These are phyloP conservation scores for Trichaptum fuscoviolaceum DNA, from an alignment of 768 basidiomycete species.

Conservation along the genomic window DNA sequence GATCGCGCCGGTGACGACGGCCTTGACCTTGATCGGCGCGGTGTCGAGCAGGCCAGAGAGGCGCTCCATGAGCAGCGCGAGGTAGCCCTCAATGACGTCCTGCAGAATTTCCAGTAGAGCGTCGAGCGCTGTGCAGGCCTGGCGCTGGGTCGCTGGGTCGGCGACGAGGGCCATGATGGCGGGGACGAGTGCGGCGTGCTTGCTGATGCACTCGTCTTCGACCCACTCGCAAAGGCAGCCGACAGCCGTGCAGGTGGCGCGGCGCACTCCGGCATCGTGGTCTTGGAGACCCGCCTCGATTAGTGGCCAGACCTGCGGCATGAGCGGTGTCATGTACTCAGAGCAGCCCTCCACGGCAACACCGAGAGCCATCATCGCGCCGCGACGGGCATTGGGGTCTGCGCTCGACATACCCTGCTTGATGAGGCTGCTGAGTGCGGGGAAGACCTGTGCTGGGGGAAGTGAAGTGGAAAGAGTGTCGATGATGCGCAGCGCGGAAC, in stretches of 20 bases:
- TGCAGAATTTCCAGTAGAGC: slow-evolving; percentile 92
- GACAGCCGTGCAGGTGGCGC: slow-evolving; percentile 93
- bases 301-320: slow-evolving; percentile 89
- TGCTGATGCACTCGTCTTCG: slow-evolving; percentile 83
- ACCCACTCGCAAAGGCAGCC: slow-evolving; percentile 97
- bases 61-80: slow-evolving; percentile 91
- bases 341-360: slow-evolving; percentile 96
- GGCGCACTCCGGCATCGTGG: slow-evolving; percentile 77
- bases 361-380: slow-evolving; percentile 92
- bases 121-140: slow-evolving; percentile 96
- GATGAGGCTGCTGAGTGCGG: slow-evolving; percentile 77
- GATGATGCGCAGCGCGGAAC: slow-evolving; percentile 93
- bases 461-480: slow-evolving; percentile 89
- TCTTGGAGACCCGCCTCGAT: slow-evolving; percentile 88
- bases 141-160: slow-evolving; percentile 79
- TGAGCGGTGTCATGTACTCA: slow-evolving; percentile 94
- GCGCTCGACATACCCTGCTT: slow-evolving; percentile 79
- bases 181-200: slow-evolving; percentile 81
- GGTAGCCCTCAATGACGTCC: slow-evolving; percentile 86
- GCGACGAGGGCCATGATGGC: slow-evolving; percentile 90
- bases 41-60: slow-evolving; percentile 82
- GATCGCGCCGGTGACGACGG: slow-evolving; percentile 95
- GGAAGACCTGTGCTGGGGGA: slow-evolving; percentile 95
- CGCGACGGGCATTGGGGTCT: slow-evolving; percentile 76
- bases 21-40: slow-evolving; percentile 82